Evolutionary conservation across 306 rosid species (phyloP).

Genomic region (Oemleria cerasiformis): DNA sequence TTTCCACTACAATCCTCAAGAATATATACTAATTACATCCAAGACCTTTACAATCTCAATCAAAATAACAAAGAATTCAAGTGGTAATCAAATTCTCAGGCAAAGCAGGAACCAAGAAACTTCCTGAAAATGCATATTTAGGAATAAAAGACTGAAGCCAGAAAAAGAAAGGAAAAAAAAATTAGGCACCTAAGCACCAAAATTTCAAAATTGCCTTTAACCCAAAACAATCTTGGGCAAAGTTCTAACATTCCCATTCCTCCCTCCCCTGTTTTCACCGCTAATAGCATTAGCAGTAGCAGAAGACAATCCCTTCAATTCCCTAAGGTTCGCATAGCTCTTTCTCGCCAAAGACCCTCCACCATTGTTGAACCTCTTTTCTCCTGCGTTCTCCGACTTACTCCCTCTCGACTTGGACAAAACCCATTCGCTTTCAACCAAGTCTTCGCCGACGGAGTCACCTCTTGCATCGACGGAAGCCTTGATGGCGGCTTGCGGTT

Average conservation of each 20-base stretch:
- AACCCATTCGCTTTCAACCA: conserved; percentile 37
- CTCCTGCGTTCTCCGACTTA: conserved; percentile 68
- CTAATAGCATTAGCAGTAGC: conserved; percentile 59
- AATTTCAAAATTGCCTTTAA: conserved; percentile 43
- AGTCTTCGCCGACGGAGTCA: conserved; percentile 67
- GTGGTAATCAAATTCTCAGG: neutral
- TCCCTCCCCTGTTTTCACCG: conserved; percentile 60
- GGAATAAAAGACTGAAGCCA: neutral
- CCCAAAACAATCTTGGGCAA: conserved; percentile 45
- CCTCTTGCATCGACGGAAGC: conserved; percentile 45
- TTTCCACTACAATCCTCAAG: neutral
- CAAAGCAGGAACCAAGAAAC: neutral
- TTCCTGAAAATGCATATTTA: neutral
- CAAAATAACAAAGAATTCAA: neutral
- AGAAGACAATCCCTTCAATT: conserved; percentile 57
- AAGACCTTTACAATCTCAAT: neutral
- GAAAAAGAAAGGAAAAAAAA: neutral
- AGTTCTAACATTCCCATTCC: conserved; percentile 27
- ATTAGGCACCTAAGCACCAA: too few relatives aligned
- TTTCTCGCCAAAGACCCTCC: conserved; percentile 61
- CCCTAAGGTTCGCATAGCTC: conserved; percentile 73
- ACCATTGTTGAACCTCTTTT: conserved; percentile 39
- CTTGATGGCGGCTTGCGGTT: conserved; percentile 51
- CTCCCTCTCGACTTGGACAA: conserved; percentile 68
- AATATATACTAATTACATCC: neutral